These are phyloP conservation scores for Stentor coeruleus DNA, from an alignment of 73 alveolate species.

Conservation along the genomic window DNA sequence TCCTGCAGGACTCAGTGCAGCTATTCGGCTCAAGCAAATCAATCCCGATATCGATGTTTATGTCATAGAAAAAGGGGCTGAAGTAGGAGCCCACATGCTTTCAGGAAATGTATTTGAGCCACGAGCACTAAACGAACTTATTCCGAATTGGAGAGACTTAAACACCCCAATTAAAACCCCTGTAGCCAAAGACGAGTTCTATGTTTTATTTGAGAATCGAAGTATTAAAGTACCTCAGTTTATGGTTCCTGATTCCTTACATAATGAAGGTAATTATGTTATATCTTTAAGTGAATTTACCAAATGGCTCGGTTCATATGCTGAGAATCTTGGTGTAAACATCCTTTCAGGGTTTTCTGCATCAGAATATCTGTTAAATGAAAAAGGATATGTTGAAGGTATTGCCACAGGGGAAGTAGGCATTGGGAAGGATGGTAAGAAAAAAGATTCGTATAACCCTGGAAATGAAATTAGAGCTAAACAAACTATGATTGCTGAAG, in stretches of 20 bases:
- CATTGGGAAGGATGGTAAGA: slow-evolving; percentile 75
- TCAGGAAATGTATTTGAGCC: slow-evolving; percentile 94
- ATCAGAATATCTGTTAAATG: slow-evolving; percentile 30
- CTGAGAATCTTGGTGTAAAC: slow-evolving; percentile 89
- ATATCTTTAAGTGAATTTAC: slow-evolving; percentile 81
- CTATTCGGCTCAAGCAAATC: slow-evolving; percentile 78
- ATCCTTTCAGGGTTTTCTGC: slow-evolving; percentile 75
- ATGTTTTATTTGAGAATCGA: slow-evolving; percentile 49
- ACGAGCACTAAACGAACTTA: slow-evolving; percentile 70
- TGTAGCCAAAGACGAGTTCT: slow-evolving; percentile 80
- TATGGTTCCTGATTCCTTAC: slow-evolving; percentile 41
- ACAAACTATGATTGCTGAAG: slow-evolving; percentile 92
- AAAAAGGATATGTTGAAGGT: slow-evolving; percentile 81
- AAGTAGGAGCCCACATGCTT: slow-evolving; percentile 89
- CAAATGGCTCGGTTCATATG: slow-evolving; percentile 91
- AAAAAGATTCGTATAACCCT: slow-evolving; percentile 47
- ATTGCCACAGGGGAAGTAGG: slow-evolving; percentile 82
- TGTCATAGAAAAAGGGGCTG: slow-evolving; percentile 76
- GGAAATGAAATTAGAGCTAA: slow-evolving; percentile 72
- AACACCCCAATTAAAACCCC: slow-evolving; percentile 89
- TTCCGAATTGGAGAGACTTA: slow-evolving; percentile 76
- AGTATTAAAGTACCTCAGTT: slow-evolving; percentile 57
- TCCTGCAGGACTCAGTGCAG: slow-evolving; percentile 95
- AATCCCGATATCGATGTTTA: slow-evolving; percentile 68
- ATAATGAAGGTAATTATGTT: slow-evolving; percentile 82